These are phyloP conservation scores for Nitzschia inconspicua DNA, from an alignment of 108 stramenopile species.

Conservation along the genomic window DNA sequence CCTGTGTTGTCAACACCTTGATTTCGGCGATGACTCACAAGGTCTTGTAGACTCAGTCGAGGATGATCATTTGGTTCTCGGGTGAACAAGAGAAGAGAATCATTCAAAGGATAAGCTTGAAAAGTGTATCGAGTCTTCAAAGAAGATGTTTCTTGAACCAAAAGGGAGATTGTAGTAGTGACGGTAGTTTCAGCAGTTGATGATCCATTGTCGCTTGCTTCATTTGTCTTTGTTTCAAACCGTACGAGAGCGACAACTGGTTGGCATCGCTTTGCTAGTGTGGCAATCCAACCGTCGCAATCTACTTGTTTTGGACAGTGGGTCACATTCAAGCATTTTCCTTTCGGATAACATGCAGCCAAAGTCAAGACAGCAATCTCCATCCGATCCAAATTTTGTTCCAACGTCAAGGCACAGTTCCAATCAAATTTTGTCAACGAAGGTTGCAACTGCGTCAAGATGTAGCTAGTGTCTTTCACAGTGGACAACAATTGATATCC, in stretches of 20 bases:
- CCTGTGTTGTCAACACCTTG: conserved; percentile 79
- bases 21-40: conserved; percentile 45
- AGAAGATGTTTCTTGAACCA: conserved; percentile 16
- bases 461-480: neutral
- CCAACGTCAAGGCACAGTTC: neutral
- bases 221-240: neutral
- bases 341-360: conserved; percentile 22
- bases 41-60: conserved; percentile 24
- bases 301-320: too few species aligned
- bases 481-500: conserved; percentile 51
- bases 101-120: conserved; percentile 6
- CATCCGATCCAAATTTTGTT: neutral
- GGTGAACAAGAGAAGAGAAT: conserved; percentile 16
- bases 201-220: neutral
- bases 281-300: conserved; percentile 1
- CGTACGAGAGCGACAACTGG: conserved; percentile 5
- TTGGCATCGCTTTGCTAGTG: conserved; percentile 10
- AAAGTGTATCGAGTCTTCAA: conserved; percentile 2
- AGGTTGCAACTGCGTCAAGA: neutral
- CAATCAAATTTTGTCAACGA: neutral
- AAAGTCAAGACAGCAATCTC: conserved; percentile 9
- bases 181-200: neutral
- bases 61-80: conserved; percentile 24
- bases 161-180: neutral
- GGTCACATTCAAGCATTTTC: conserved; percentile 14